Evolutionary conservation across 306 rosid genomes (phyloP).

Genomic region (Cicer bijugum): DNA sequence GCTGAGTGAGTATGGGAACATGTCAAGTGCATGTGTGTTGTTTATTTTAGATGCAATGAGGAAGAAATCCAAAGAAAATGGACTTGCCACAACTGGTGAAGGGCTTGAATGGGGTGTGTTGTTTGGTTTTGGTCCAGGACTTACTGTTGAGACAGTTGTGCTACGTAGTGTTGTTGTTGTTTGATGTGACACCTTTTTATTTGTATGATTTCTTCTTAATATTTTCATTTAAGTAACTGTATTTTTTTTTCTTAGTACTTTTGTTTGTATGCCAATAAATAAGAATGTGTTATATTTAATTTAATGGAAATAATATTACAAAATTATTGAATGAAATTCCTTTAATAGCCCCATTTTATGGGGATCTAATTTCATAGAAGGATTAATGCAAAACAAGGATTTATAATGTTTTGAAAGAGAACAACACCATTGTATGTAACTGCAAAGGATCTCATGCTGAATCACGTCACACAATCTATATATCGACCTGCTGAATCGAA

Average conservation of each 20-base stretch:
- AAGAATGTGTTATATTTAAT: neutral
- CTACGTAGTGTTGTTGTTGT: constrained; percentile 32
- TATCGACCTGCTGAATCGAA: no score
- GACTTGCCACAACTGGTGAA: constrained; percentile 42
- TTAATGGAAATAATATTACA: no score
- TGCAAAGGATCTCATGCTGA: no score
- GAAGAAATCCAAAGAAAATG: constrained; percentile 27
- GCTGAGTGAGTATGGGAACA: constrained; percentile 44
- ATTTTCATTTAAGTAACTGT: neutral
- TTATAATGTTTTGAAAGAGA: no score
- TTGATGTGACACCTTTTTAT: neutral
- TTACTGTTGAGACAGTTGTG: constrained; percentile 46
- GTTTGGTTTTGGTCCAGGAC: constrained; percentile 48
- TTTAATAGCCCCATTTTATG: no score
- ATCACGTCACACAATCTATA: no score
- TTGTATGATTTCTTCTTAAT: neutral
- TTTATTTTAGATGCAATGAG: constrained; percentile 46
- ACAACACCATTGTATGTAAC: no score
- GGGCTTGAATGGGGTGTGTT: constrained; percentile 51
- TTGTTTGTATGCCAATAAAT: constrained; percentile 4
- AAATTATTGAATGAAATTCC: no score
- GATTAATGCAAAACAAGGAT: no score
- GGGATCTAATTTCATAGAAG: no score
- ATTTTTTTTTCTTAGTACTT: no score
- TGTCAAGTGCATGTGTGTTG: constrained; percentile 48